Conservation (phyloP, 2,329 filamentous ascomycete species). For the Blumeriella jaapii region DNA sequence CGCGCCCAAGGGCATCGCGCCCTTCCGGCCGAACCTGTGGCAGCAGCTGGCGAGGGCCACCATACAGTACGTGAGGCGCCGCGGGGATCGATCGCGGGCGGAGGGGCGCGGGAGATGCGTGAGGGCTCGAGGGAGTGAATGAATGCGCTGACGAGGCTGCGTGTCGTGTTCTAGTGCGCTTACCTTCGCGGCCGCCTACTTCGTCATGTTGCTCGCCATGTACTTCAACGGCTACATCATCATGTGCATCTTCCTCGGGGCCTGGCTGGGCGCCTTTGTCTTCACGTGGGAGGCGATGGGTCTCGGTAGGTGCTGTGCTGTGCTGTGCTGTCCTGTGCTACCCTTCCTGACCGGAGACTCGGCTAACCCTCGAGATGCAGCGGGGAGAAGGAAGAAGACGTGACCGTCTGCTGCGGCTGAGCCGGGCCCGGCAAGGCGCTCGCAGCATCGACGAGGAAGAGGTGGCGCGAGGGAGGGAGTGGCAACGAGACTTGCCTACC, state of each 20-base stretch:
- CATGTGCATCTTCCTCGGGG: slow-evolving; percentile 69
- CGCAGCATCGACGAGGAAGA: neutral
- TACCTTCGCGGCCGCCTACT: slow-evolving; percentile 66
- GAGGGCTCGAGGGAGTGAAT: too few species aligned
- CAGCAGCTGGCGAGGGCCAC: slow-evolving; percentile 58
- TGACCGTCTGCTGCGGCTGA: slow-evolving; percentile 21
- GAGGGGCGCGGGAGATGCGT: too few species aligned
- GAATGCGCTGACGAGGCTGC: too few species aligned
- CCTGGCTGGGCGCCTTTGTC: slow-evolving; percentile 59
- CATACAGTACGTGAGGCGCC: too few species aligned
- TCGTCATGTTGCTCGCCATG: slow-evolving; percentile 62
- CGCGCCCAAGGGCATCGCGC: neutral
- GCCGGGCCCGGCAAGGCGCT: neutral
- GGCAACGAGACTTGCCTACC: too few species aligned
- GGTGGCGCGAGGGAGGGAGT: too few species aligned
- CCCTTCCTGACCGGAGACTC: neutral
- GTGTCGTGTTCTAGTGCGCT: too few species aligned
- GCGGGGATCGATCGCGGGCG: too few species aligned
- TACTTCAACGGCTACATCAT: slow-evolving; percentile 65
- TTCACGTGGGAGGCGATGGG: slow-evolving; percentile 57
- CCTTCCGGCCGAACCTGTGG: slow-evolving; percentile 44
- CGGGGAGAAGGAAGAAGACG: slow-evolving; percentile 16
- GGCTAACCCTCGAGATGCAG: neutral
- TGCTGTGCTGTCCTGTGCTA: too few species aligned
- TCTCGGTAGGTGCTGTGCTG: slow-evolving; percentile 15